phyloP scores from a whole-genome alignment of 2,329 filamentous ascomycete genomes.

The Colletotrichum chlorophyti region DNA sequence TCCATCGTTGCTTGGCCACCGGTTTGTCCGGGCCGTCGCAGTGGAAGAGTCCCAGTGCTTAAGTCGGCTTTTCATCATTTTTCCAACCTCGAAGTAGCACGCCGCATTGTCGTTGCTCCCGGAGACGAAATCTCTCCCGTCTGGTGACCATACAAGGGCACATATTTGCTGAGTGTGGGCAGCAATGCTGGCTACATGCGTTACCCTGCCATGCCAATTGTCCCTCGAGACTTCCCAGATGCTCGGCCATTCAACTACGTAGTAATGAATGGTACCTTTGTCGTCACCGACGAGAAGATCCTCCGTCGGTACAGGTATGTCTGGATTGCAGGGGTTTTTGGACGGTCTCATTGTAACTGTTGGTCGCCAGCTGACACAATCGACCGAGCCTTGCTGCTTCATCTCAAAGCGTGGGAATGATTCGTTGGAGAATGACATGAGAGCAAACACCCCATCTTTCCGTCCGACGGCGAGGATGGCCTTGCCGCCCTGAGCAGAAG shows the following conservation, averaged over 20 bases:
- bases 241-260: constrained; percentile 84
- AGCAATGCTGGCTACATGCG: constrained; percentile 76
- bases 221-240: constrained; percentile 67
- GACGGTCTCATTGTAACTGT: constrained; percentile 60
- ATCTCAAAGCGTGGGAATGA: constrained; percentile 75
- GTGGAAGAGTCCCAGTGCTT: constrained; percentile 16
- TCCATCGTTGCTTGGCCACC: not conserved
- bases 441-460: constrained; percentile 75
- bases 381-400: constrained; percentile 73
- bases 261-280: constrained; percentile 82
- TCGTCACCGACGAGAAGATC: constrained; percentile 90
- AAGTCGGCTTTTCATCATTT: constrained; percentile 50
- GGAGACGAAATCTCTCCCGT: constrained; percentile 80
- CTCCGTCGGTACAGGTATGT: constrained; percentile 70
- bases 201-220: constrained; percentile 80
- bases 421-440: constrained; percentile 79
- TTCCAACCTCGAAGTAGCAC: constrained; percentile 76
- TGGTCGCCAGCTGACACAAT: constrained; percentile 84
- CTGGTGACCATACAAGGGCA: constrained; percentile 84
- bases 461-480: constrained; percentile 86
- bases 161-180: constrained; percentile 91
- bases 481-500: constrained; percentile 75
- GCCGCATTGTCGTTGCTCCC: constrained; percentile 94
- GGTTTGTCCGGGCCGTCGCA: not conserved
- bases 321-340: constrained; percentile 52